Conservation (phyloP, 768 basidiomycete species). For the Exsudoporus frostii region DNA sequence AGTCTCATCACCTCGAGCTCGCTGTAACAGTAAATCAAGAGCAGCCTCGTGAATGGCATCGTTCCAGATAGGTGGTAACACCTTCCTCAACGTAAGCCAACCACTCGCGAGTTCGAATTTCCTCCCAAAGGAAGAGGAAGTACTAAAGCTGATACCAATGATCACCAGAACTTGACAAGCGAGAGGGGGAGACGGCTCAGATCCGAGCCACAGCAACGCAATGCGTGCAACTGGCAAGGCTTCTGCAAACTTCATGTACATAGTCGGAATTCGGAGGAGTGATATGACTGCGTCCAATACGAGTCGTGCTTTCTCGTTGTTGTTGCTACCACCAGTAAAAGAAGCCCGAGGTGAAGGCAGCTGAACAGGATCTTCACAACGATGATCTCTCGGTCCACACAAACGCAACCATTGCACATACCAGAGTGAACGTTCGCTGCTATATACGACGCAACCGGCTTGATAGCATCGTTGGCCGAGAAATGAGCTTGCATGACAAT, state of each 20-base stretch:
- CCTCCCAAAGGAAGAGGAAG: slow-evolving; percentile 62
- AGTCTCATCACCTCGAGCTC: slow-evolving; percentile 8
- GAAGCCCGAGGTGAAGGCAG: slow-evolving; percentile 14
- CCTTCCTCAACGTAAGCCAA: slow-evolving; percentile 70
- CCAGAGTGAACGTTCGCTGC: slow-evolving; percentile 76
- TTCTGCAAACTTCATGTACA: slow-evolving; percentile 68
- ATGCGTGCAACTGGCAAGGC: slow-evolving; percentile 78
- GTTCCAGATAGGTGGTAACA: slow-evolving; percentile 71
- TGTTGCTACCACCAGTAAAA: slow-evolving; percentile 23
- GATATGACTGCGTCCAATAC: slow-evolving; percentile 65
- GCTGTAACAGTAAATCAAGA: slow-evolving; percentile 67
- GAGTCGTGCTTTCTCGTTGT: slow-evolving; percentile 57
- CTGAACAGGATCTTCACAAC: neutral
- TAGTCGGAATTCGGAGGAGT: slow-evolving; percentile 52
- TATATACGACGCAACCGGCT: slow-evolving; percentile 82
- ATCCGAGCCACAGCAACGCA: slow-evolving; percentile 73
- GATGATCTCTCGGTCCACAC: neutral
- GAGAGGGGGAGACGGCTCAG: slow-evolving; percentile 59
- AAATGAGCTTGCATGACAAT: slow-evolving; percentile 64
- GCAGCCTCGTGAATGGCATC: slow-evolving; percentile 60
- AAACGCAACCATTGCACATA: slow-evolving; percentile 28
- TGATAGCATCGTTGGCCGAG: slow-evolving; percentile 70
- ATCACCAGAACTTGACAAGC: slow-evolving; percentile 59
- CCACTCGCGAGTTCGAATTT: slow-evolving; percentile 87
- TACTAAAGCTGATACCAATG: slow-evolving; percentile 51